Percentiles rank a stretch among this genome's conserved stretches.
phyloP scores from a whole-genome alignment of 441 rosid species.

The Adansonia madagascariensis region DNA sequence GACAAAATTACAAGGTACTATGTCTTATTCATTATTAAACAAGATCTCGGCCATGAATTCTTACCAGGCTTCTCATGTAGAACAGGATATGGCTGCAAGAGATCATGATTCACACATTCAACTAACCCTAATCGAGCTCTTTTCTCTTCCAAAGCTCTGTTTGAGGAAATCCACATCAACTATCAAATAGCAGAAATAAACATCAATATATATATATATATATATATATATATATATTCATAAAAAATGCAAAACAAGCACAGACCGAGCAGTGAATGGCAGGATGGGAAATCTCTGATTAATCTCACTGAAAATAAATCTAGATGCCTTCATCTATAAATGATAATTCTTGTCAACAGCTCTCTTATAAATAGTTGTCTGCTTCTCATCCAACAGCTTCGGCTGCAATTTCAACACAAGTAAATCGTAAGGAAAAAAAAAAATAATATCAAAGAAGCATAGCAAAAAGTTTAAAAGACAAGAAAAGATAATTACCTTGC shows the following conservation, averaged over 20 bases:
- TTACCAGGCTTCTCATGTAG: conserved; percentile 92
- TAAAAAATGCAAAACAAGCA: conserved; percentile 9
- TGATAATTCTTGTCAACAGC: conserved; percentile 78
- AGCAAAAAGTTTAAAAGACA: neutral
- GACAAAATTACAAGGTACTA: neutral
- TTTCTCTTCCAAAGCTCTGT: conserved; percentile 89
- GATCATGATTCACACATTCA: conserved; percentile 92
- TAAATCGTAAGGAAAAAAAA: neutral
- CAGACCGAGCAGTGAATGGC: conserved; percentile 86
- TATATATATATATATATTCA: too few relatives aligned
- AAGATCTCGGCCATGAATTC: neutral
- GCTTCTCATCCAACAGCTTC: conserved; percentile 84
- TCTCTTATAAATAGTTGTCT: conserved; percentile 83
- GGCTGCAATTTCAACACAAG: conserved; percentile 54
- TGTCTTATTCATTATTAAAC: neutral
- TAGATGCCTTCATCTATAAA: conserved; percentile 92
- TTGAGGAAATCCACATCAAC: neutral
- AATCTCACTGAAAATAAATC: conserved; percentile 89
- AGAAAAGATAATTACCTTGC: conserved; percentile 58
- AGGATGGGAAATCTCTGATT: conserved; percentile 70
- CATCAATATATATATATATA: neutral
- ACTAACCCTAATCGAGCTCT: conserved; percentile 85
- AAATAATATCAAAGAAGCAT: neutral
- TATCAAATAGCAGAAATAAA: neutral
- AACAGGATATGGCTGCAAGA: conserved; percentile 88